Base-by-base conservation (phyloP, 1,284 basidiomycete species). In the Pulchroboletus neoregius region DNA sequence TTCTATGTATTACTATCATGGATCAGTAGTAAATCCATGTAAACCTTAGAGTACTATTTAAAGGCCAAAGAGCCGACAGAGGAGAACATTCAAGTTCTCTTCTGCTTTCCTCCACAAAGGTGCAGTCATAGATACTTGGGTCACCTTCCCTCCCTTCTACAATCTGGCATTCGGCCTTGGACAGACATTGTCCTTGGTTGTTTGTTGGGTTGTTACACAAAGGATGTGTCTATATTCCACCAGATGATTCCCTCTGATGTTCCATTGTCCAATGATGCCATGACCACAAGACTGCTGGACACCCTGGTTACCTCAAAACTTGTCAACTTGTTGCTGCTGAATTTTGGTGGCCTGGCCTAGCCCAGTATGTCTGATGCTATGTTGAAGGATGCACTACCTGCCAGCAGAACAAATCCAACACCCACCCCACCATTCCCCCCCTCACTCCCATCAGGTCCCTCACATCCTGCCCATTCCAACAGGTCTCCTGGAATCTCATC, bases 341-440 rank as follows among this genome's bases (percentile, higher is more conserved):
- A 6, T 58, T 49, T 20, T 60, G 50, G 23, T 62, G 58, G 60
- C 56, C 56, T 0, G 37, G 52, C 0, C 49, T 62, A 0, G 7
- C 43, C 6, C 11, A 15, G 0, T 50, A 36, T 4, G n/a, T n/a
- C n/a, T n/a, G n/a, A 30, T 63, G 0, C 0, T 63, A 53, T 24
- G 43, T 60, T 1, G 6, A 27, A 8, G 53, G 45, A 0, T 62
- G 43, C 8, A 30, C 40, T 0, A 27, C 20, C 0, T 62, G 57
- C 10, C 43, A 56, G 22, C 16, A 31, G 5, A 45, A 15, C 6
- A 58, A 56, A n/a, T 53, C 52, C 31, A 47, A 2, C 30, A 31
- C n/a, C 0, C 30, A 31, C n/a, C 30, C 30, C 13, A 15, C 30
- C 13, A 6, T n/a, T n/a, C 30, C 30, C 4, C 30, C n/a, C 6